phyloP scores from a whole-genome alignment of 306 rosid species.

The Bauhinia variegata region DNA sequence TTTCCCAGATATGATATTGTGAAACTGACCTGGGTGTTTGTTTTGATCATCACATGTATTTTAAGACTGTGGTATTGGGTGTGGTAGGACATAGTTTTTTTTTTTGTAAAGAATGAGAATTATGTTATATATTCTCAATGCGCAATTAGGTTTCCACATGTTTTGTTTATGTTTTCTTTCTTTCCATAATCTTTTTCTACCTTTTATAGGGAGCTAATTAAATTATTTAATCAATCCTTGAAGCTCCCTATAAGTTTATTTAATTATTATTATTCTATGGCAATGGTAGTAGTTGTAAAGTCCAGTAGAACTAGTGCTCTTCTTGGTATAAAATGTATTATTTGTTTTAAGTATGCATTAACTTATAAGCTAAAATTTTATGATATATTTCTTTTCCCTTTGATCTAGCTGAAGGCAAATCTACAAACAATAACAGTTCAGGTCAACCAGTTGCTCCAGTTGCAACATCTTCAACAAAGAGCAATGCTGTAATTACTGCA shows the following conservation, averaged over 20 bases:
- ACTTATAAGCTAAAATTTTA: neutral
- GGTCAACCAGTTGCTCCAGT: conserved; percentile 33
- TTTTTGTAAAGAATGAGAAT: neutral
- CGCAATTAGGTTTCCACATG: neutral
- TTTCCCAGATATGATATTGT: neutral
- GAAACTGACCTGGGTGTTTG: neutral
- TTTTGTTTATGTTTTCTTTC: neutral
- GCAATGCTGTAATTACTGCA: conserved; percentile 39
- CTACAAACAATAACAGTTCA: conserved; percentile 29
- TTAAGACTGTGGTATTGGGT: neutral
- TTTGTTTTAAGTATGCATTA: no score
- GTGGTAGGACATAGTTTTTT: neutral
- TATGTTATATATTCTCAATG: neutral
- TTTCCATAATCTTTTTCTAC: no score
- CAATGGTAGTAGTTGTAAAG: neutral
- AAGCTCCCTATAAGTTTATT: no score
- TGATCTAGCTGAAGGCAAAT: conserved; percentile 41
- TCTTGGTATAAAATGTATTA: neutral
- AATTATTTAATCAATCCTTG: no score
- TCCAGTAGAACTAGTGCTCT: neutral
- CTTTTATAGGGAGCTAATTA: no score
- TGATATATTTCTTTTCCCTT: conserved; percentile 1
- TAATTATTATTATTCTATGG: neutral
- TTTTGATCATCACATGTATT: no score
- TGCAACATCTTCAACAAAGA: conserved; percentile 41